Evolutionary conservation across 1,284 basidiomycete genomes (phyloP).

Genomic region (Athelia sp.): DNA sequence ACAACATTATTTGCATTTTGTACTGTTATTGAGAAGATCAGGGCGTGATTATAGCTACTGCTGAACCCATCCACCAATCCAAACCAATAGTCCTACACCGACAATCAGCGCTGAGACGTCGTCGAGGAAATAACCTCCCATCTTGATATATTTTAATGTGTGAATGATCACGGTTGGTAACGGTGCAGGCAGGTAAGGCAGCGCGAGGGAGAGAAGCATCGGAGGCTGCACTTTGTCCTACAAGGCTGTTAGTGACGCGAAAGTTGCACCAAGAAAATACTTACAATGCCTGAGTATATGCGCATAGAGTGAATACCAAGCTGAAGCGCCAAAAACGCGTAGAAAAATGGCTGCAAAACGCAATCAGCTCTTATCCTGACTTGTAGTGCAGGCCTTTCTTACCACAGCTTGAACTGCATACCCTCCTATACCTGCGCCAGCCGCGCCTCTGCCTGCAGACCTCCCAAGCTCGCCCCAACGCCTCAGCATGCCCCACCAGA

Average conservation of each 20-base stretch:
- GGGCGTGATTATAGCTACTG: conserved; percentile 3
- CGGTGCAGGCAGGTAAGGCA: conserved; percentile 62
- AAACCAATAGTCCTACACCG: conserved; percentile 57
- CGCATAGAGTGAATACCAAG: conserved; percentile 64
- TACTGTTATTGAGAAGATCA: no score
- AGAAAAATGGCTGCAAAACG: conserved; percentile 63
- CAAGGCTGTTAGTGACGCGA: conserved; percentile 3
- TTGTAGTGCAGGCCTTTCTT: conserved; percentile 18
- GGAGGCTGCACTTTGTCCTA: conserved; percentile 60
- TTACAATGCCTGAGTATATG: conserved; percentile 62
- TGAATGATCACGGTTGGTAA: conserved; percentile 57
- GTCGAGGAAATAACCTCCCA: conserved; percentile 60
- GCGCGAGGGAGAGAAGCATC: conserved; percentile 48
- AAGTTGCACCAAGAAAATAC: conserved; percentile 21
- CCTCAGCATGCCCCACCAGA: conserved; percentile 33
- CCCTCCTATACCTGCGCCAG: conserved; percentile 15
- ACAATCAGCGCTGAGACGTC: conserved; percentile 64
- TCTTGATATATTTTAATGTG: conserved; percentile 58
- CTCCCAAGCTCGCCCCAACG: conserved; percentile 53
- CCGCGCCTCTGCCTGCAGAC: conserved; percentile 8
- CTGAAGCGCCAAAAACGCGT: conserved; percentile 69
- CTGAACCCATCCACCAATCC: conserved; percentile 45
- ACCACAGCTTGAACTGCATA: conserved; percentile 52
- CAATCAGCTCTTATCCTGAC: conserved; percentile 4
- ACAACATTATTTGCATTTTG: no score